These are phyloP conservation scores for Suhomyces emberorum DNA, from an alignment of 805 yeast genomes.

Conservation along the genomic window DNA sequence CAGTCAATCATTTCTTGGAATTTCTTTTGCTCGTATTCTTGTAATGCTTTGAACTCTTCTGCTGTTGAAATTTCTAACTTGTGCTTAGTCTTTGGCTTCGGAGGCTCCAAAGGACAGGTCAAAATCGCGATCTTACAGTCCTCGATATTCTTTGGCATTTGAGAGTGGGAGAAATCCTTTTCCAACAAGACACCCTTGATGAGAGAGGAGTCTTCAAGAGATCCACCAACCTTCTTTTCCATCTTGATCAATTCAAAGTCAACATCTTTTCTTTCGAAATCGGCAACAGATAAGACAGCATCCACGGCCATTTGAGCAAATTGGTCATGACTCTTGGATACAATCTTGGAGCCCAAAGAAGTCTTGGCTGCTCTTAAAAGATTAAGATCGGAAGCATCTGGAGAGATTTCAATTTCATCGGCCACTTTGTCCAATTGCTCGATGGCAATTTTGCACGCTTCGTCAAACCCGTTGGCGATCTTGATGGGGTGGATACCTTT, in stretches of 20 bases:
- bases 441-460: conserved; percentile 91
- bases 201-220: conserved; percentile 78
- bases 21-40: conserved; percentile 86
- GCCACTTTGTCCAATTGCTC: conserved; percentile 70
- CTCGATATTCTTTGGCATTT: conserved; percentile 80
- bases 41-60: conserved; percentile 88
- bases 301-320: conserved; percentile 98
- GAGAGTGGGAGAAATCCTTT: conserved; percentile 97
- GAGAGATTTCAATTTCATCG: conserved; percentile 55
- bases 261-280: conserved; percentile 87
- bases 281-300: conserved; percentile 89
- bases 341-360: conserved; percentile 92
- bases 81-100: conserved; percentile 98
- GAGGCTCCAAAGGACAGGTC: conserved; percentile 99
- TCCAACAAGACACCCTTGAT: conserved; percentile 92
- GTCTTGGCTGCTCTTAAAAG: conserved; percentile 91
- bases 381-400: conserved; percentile 50
- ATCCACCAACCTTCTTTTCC: conserved; percentile 94
- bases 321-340: conserved; percentile 87
- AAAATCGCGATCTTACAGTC: conserved; percentile 90
- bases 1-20: conserved; percentile 85
- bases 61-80: conserved; percentile 90
- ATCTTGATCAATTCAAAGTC: conserved; percentile 95
- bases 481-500: conserved; percentile 97
- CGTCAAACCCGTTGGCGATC: conserved; percentile 95